Conservation (phyloP, 148 eudicot genomes). For the Vaccinium vitisidaea region DNA sequence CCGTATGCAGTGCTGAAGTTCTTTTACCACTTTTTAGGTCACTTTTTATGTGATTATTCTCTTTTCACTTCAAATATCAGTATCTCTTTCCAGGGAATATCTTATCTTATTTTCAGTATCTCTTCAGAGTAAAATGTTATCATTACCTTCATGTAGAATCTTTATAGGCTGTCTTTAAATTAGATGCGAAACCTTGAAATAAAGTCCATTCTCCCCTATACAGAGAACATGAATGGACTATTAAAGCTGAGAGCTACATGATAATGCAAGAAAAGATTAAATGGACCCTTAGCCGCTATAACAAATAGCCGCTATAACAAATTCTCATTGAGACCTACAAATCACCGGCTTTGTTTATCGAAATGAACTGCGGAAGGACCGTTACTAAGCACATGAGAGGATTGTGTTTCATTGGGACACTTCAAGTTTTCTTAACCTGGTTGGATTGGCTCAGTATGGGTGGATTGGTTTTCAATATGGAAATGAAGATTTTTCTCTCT, state of each 20-base stretch:
- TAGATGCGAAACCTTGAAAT: background rate
- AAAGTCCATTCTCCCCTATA: background rate
- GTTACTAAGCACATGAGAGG: background rate
- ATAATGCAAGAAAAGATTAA: background rate
- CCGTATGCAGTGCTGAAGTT: background rate
- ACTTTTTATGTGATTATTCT: background rate
- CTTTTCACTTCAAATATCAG: background rate
- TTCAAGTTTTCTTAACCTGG: background rate
- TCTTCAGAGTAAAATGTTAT: background rate
- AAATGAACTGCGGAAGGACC: background rate
- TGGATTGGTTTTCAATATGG: background rate
- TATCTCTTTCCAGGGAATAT: background rate
- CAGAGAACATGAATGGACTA: background rate
- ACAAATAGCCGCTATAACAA: background rate
- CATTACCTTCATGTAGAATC: background rate
- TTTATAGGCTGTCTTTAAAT: background rate
- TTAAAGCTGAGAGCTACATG: background rate
- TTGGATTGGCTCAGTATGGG: background rate
- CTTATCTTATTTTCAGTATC: background rate
- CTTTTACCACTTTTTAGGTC: background rate
- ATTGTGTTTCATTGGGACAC: background rate
- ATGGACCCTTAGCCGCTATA: background rate
- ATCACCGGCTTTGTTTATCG: background rate
- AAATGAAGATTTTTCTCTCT: background rate
- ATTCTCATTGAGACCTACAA: background rate